phyloP scores from a whole-genome alignment of 2,329 filamentous ascomycete species.

The Calonectria honghensis region DNA sequence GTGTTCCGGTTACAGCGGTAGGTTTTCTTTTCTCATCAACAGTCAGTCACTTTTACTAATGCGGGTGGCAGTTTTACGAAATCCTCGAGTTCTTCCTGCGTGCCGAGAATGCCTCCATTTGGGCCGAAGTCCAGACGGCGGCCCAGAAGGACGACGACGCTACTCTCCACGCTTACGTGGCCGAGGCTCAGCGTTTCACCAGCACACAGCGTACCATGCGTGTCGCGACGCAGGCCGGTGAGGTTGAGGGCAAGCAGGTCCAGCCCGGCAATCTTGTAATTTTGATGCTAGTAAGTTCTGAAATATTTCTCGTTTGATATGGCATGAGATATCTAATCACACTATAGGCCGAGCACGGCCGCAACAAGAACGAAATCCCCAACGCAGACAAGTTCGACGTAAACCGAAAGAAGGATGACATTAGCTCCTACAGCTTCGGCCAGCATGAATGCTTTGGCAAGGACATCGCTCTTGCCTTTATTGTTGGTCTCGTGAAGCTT shows the following conservation, averaged over 20 bases:
- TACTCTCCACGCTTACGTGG: constrained; percentile 61
- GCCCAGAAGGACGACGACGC: constrained; percentile 60
- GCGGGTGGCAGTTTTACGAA: constrained; percentile 64
- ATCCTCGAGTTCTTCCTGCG: constrained; percentile 65
- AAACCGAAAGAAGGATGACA: constrained; percentile 61
- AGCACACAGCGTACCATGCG: constrained; percentile 63
- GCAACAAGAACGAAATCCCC: constrained; percentile 63
- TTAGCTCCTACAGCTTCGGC: constrained; percentile 67
- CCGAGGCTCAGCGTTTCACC: constrained; percentile 64
- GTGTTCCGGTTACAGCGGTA: constrained; percentile 62
- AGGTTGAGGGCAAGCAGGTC: constrained; percentile 62
- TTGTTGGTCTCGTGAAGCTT: constrained; percentile 65
- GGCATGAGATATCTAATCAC: constrained; percentile 39
- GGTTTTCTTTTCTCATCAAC: constrained; percentile 37
- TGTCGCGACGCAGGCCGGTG: constrained; percentile 57
- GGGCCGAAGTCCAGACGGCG: constrained; percentile 64
- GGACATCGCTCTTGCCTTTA: constrained; percentile 63
- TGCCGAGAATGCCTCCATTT: constrained; percentile 63
- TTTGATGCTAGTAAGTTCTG: constrained; percentile 62
- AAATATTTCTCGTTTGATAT: fast-evolving
- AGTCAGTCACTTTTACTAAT: not conserved
- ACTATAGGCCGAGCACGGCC: constrained; percentile 61
- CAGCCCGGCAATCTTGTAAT: constrained; percentile 64
- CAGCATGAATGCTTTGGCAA: constrained; percentile 68
- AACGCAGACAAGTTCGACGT: constrained; percentile 65